phyloP scores from a whole-genome alignment of 305 asterid species.

The Solanum chacoense region DNA sequence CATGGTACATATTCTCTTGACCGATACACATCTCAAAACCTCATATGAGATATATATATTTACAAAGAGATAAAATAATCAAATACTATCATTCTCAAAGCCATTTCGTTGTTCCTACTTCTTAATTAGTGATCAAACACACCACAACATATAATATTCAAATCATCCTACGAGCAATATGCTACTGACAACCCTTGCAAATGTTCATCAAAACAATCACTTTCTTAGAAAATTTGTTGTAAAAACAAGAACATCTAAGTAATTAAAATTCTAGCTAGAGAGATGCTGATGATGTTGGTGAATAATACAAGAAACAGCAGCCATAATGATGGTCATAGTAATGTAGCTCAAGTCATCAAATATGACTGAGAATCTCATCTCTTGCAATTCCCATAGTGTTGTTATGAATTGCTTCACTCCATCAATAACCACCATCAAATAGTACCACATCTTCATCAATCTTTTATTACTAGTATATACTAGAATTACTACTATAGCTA shows the following conservation, averaged over 20 bases:
- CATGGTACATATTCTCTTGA: not conserved
- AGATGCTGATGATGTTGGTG: not conserved
- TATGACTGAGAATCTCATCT: constrained; percentile 17
- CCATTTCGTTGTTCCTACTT: not conserved
- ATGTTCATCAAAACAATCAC: not conserved
- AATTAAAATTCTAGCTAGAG: not conserved
- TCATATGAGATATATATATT: not conserved
- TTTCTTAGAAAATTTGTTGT: not conserved
- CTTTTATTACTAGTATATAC: not conserved
- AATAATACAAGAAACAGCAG: constrained; percentile 10
- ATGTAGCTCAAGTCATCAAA: constrained; percentile 16
- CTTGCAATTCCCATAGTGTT: constrained; percentile 22
- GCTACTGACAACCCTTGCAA: not conserved
- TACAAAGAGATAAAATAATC: not conserved
- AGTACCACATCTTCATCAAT: constrained; percentile 8
- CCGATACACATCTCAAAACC: not conserved
- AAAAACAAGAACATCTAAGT: not conserved
- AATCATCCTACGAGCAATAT: not conserved
- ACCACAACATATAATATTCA: too few species aligned
- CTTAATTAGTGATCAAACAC: not conserved
- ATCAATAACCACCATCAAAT: constrained; percentile 5
- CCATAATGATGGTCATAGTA: constrained; percentile 5
- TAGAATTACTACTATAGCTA: not conserved
- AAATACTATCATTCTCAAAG: not conserved
- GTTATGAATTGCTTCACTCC: constrained; percentile 10